Evolutionary conservation across 495 filamentous ascomycete species (phyloP).

Genomic region (Lasiosphaeria hispida): DNA sequence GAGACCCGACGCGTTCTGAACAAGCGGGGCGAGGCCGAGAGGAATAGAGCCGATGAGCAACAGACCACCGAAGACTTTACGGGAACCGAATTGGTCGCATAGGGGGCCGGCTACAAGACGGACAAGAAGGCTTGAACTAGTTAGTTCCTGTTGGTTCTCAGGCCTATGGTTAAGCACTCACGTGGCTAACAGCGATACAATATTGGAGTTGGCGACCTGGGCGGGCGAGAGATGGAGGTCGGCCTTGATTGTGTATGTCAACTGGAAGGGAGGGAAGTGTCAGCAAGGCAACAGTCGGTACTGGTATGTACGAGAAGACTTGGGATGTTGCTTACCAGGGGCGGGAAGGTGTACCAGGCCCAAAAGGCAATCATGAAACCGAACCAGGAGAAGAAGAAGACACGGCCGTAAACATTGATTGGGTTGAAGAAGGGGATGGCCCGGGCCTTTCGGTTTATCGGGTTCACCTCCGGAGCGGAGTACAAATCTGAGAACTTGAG

Average conservation of each 20-base stretch:
- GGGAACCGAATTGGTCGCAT: slow-evolving; percentile 83
- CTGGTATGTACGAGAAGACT: too few relatives aligned
- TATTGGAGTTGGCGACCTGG: slow-evolving; percentile 90
- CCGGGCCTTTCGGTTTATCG: slow-evolving; percentile 73
- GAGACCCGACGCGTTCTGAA: slow-evolving; percentile 66
- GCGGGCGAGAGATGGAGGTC: slow-evolving; percentile 68
- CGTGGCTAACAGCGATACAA: slow-evolving; percentile 83
- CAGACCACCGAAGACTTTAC: slow-evolving; percentile 72
- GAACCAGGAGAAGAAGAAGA: slow-evolving; percentile 92
- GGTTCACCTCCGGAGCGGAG: slow-evolving; percentile 63
- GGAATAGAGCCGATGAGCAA: slow-evolving; percentile 77
- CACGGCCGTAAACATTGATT: slow-evolving; percentile 76
- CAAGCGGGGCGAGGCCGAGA: slow-evolving; percentile 76
- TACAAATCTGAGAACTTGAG: slow-evolving; percentile 54
- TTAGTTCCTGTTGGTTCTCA: not conserved
- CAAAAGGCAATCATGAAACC: slow-evolving; percentile 96
- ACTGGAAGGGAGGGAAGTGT: slow-evolving; percentile 37
- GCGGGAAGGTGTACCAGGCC: slow-evolving; percentile 87
- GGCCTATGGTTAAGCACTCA: slow-evolving; percentile 40
- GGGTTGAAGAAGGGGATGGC: slow-evolving; percentile 82
- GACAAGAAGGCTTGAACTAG: slow-evolving; percentile 60
- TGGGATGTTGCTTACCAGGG: slow-evolving; percentile 56
- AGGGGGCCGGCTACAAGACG: slow-evolving; percentile 78
- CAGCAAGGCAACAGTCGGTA: not conserved
- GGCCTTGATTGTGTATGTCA: slow-evolving; percentile 71